Base-by-base conservation (phyloP, 352 stramenopile genomes). In the Globisporangium nagaii region DNA sequence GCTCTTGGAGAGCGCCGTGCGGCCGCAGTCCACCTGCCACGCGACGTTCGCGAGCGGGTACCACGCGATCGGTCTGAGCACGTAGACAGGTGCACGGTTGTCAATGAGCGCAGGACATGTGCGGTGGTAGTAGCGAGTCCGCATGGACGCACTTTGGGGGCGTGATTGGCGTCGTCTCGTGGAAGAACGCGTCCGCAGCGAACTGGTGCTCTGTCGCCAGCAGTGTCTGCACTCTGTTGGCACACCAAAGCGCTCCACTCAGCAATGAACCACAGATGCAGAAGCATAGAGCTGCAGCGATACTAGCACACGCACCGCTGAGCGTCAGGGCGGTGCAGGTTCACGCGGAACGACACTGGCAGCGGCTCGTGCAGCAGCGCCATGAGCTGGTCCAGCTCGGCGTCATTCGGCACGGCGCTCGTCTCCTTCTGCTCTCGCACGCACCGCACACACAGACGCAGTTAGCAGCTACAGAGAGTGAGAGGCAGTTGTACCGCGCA, bases 11-110 rank as follows among this genome's bases (percentile, higher is more conserved):
- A 94, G 75, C 37, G 84, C 84, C 4, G 84, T 77, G 57, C 82
- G 81, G 31, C 84, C 84, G 40, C 84, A 94, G 52, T 88, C 76
- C 60, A 94, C 58, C 50, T 94, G 78, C 84, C 84, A 94, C 27
- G 84, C 84, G 31, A 88, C 80, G 42, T 91, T 82, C 22, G 70
- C 43, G 8, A 87, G 58, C 40, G 84, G 84, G 63, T 94, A 94
- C 84, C 84, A 94, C 24, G 69, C 28, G 39, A 94, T 89, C 0
- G 68, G 68, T 22, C 80, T 88, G 27, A 9, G 13, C 19, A 42
- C 2, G 22, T 24, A 4, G 19, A 25, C 15, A n/a, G n/a, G n/a
- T n/a, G n/a, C n/a, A n/a, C n/a, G n/a, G n/a, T n/a, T n/a, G n/a
- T n/a, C n/a, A n/a, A n/a, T n/a, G n/a, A n/a, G n/a, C n/a, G n/a